Base-by-base conservation (phyloP, 2,329 filamentous ascomycete genomes). In the Calonectria henricotiae region DNA sequence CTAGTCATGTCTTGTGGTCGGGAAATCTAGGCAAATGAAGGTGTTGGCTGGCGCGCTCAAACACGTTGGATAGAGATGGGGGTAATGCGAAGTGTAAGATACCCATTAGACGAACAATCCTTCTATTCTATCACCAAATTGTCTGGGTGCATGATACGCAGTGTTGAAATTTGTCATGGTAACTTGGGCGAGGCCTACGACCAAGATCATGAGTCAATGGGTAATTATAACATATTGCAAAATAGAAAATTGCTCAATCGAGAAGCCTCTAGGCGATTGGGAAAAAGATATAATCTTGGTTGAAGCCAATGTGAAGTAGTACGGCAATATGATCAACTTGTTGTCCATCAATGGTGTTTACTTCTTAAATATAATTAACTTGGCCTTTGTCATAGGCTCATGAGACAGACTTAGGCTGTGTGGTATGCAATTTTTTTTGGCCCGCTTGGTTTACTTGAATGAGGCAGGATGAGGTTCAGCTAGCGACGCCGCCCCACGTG, bases 401-500 rank as follows among this genome's bases (percentile, higher is more conserved):
- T 37, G 12, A 13, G 9, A 37, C 12, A 37, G 9, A 37, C 11
- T 37, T 37, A 13, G 9, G 12, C 35, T 37, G 35, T 37, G 35
- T 37, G 11, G 3, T 37, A 37, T 37, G 35, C 5, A 3, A 20
- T 20, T 20, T 13, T 37, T 37, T 37, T 37, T 37, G 3, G 35
- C 12, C 35, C 11, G 35, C 35, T 37, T 37, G 35, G 5, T 37
- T 37, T 3, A 37, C 32, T 58, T 20, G 32, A 20, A 58, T 27
- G 54, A 27, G 32, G 17, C 66, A 46, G 47, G 47, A 54, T 39
- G 58, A 49, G 55, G 68, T 69, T 46, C 12, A 12, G n/a, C 25
- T 46, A 46, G 60, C 13, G 60, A 58, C 41, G 43, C 54, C 44
- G 67, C 67, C 67, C 71, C 69, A 69, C 68, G 64, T 74, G 69